Evolutionary conservation across 495 filamentous ascomycete genomes (phyloP).

Genomic region (Xylaria intraflava): DNA sequence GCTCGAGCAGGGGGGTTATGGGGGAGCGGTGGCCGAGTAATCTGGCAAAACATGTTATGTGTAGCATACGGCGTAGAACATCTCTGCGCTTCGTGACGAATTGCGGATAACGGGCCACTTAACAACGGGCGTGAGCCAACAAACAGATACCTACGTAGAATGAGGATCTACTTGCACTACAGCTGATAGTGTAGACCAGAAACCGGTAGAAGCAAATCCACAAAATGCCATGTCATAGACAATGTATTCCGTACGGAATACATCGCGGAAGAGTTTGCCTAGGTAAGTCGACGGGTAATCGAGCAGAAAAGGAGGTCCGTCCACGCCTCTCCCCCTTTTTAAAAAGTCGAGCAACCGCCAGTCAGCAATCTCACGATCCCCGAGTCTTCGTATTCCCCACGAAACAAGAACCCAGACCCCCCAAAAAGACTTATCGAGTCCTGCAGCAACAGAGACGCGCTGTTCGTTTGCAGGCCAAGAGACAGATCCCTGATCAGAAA

Average conservation of each 20-base stretch:
- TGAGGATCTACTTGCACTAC: too few species aligned
- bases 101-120: constrained; percentile 2
- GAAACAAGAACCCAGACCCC: neutral
- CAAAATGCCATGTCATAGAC: too few species aligned
- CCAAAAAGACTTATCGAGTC: too few species aligned
- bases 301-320: too few species aligned
- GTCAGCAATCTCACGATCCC: constrained; percentile 6
- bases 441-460: neutral
- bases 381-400: neutral
- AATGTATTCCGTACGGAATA: too few species aligned
- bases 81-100: neutral
- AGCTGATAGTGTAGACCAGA: neutral
- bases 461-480: constrained; percentile 6
- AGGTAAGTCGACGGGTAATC: too few species aligned
- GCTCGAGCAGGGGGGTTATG: too few species aligned
- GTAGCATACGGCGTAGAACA: neutral
- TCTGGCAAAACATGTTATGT: too few species aligned
- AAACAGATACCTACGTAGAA: too few species aligned
- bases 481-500: constrained; percentile 10
- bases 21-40: too few species aligned
- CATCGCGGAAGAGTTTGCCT: too few species aligned
- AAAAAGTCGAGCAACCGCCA: constrained; percentile 2
- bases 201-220: neutral
- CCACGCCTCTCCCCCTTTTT: neutral
- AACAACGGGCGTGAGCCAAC: too few species aligned